A percentile compares a stretch with the other conserved stretches of the same genome.
Evolutionary conservation across 1,284 basidiomycete species (phyloP).

Genomic region (Malassezia sp.): DNA sequence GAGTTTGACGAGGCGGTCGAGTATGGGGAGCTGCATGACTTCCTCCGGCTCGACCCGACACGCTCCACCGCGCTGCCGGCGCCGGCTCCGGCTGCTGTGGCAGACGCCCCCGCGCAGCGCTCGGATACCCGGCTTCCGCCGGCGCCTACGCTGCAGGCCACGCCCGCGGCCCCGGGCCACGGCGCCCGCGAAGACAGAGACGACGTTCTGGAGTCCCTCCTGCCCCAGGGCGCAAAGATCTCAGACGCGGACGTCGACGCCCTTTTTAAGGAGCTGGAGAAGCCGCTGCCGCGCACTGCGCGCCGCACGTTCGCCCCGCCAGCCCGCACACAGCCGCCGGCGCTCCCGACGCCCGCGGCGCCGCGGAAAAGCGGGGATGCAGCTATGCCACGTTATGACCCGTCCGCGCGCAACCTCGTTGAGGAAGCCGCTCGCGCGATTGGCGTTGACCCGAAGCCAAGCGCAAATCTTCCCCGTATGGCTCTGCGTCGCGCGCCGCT

Average conservation of each 20-base stretch:
- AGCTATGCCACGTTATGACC: slow-evolving; percentile 29
- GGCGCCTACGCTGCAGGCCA: not conserved
- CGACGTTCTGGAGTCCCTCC: slow-evolving; percentile 29
- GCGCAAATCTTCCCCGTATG: slow-evolving; percentile 7
- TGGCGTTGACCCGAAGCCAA: slow-evolving; percentile 6
- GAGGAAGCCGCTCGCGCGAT: slow-evolving; percentile 31
- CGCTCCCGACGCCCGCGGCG: slow-evolving; percentile 1
- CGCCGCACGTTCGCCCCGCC: slow-evolving; percentile 5
- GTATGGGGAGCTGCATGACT: slow-evolving; percentile 40
- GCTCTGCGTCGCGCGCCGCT: slow-evolving; percentile 3
- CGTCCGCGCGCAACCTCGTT: slow-evolving; percentile 29
- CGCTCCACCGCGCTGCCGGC: not conserved
- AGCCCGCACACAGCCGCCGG: slow-evolving; percentile 7
- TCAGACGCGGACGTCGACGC: slow-evolving; percentile 31
- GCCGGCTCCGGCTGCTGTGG: not conserved
- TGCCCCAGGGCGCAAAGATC: slow-evolving; percentile 27
- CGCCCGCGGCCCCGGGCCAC: slow-evolving; percentile 13
- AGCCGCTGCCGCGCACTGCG: slow-evolving; percentile 9
- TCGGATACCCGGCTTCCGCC: not conserved
- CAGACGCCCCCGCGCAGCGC: not conserved
- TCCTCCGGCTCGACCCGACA: slow-evolving; percentile 25
- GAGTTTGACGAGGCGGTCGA: slow-evolving; percentile 46
- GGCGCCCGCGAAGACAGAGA: slow-evolving; percentile 30
- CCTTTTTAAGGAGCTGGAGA: slow-evolving; percentile 18
- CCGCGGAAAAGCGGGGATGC: slow-evolving; percentile 14